Percentiles rank a stretch among this genome's conserved stretches.
These are phyloP conservation scores for Papiliotrema laurentii DNA, from an alignment of 1,284 basidiomycete species.

Conservation along the genomic window DNA sequence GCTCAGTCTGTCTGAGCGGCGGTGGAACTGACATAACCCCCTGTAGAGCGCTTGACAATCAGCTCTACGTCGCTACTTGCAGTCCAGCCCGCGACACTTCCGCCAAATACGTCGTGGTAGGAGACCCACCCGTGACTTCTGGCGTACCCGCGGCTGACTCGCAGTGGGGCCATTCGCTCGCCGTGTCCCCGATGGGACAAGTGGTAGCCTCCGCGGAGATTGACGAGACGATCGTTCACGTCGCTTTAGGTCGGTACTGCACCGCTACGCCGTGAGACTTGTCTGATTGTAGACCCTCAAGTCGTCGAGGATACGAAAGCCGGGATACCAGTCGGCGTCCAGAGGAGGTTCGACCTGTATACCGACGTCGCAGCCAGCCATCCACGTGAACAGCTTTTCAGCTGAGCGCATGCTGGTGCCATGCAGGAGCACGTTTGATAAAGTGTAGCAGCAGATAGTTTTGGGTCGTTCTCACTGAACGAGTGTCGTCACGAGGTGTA, in stretches of 20 bases:
- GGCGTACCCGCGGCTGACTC: not conserved
- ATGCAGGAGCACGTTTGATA: too few relatives aligned
- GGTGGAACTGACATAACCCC: too few relatives aligned
- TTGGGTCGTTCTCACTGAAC: too few relatives aligned
- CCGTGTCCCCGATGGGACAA: constrained; percentile 76
- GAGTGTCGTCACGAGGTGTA: too few relatives aligned
- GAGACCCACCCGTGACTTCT: too few relatives aligned
- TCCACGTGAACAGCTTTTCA: too few relatives aligned
- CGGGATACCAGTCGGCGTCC: constrained; percentile 73
- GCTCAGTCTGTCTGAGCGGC: not conserved
- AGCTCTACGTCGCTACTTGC: constrained; percentile 84
- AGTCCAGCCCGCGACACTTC: constrained; percentile 77
- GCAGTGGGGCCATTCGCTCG: constrained; percentile 79
- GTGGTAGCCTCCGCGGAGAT: constrained; percentile 68
- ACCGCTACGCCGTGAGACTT: not conserved
- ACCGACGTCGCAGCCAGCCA: constrained; percentile 10
- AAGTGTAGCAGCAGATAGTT: too few relatives aligned
- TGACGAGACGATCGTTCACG: constrained; percentile 68
- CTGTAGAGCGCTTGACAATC: constrained; percentile 78
- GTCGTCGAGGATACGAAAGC: constrained; percentile 60
- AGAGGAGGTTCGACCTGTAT: constrained; percentile 51
- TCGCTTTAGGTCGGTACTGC: constrained; percentile 61
- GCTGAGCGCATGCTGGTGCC: too few relatives aligned
- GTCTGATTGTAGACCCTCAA: constrained; percentile 58
- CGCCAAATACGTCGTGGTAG: constrained; percentile 57